phyloP scores from a whole-genome alignment of 2,329 filamentous ascomycete genomes.

The Calonectria leucothoes region DNA sequence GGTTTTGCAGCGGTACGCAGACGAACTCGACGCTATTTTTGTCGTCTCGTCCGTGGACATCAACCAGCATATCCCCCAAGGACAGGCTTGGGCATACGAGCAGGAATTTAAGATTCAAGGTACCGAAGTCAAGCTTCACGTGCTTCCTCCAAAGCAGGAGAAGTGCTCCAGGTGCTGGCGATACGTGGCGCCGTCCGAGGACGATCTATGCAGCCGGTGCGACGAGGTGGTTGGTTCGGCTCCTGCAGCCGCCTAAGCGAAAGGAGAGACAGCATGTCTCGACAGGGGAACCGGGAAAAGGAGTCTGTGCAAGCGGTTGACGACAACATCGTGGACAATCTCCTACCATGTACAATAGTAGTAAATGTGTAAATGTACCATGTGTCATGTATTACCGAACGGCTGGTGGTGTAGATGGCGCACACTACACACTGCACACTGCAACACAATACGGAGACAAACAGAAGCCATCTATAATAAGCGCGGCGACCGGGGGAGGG shows the following conservation, averaged over 20 bases:
- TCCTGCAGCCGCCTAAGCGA: constrained; percentile 21
- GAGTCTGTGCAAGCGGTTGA: not conserved
- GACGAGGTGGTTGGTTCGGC: constrained; percentile 66
- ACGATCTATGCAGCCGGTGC: constrained; percentile 79
- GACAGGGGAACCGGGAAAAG: not conserved
- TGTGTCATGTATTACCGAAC: not conserved
- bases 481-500: not conserved
- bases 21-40: constrained; percentile 73
- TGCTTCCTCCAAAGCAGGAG: constrained; percentile 61
- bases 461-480: not conserved
- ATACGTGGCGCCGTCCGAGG: constrained; percentile 76
- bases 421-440: not conserved
- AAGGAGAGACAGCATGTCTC: not conserved
- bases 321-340: constrained; percentile 1
- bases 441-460: not conserved
- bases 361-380: not conserved
- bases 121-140: constrained; percentile 52
- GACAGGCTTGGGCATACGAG: constrained; percentile 54
- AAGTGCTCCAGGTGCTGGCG: constrained; percentile 95
- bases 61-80: constrained; percentile 46
- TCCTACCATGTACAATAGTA: constrained; percentile 5
- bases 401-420: not conserved
- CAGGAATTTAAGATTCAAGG: constrained; percentile 57
- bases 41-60: constrained; percentile 75
- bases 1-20: constrained; percentile 53